These are phyloP conservation scores for Calamus simplicifolius DNA, from an alignment of 176 grass and related monocot species.

Conservation along the genomic window DNA sequence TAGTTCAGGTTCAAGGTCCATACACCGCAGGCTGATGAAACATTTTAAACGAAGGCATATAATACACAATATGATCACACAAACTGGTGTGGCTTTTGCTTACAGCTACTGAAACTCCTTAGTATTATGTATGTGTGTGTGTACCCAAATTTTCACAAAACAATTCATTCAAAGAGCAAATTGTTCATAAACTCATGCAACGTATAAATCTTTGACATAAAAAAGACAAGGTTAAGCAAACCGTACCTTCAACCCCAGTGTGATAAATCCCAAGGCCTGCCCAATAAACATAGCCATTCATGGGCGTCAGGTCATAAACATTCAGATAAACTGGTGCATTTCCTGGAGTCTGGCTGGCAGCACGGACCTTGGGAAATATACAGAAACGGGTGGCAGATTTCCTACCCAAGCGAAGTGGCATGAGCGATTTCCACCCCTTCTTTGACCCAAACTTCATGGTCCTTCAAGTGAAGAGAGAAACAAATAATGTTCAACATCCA, in stretches of 20 bases:
- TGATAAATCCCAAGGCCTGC: constrained; percentile 94
- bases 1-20: too few species aligned
- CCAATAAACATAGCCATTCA: constrained; percentile 97
- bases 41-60: too few species aligned
- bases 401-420: constrained; percentile 56
- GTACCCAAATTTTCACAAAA: too few species aligned
- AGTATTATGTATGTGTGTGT: too few species aligned
- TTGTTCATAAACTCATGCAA: too few species aligned
- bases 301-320: constrained; percentile 90
- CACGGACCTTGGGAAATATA: constrained; percentile 80
- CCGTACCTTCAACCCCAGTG: constrained; percentile 87
- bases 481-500: too few species aligned
- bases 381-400: constrained; percentile 62
- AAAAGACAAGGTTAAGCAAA: constrained; percentile 9
- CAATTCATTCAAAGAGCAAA: too few species aligned
- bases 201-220: background rate
- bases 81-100: too few species aligned
- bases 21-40: too few species aligned
- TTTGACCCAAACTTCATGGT: constrained; percentile 84
- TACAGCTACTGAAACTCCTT: too few species aligned
- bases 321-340: constrained; percentile 91
- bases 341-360: constrained; percentile 44
- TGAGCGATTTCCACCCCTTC: constrained; percentile 87
- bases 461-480: constrained; percentile 18
- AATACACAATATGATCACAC: too few species aligned